Evolutionary conservation across 1,284 basidiomycete genomes (phyloP).

Genomic region (Trichosporon sp.): DNA sequence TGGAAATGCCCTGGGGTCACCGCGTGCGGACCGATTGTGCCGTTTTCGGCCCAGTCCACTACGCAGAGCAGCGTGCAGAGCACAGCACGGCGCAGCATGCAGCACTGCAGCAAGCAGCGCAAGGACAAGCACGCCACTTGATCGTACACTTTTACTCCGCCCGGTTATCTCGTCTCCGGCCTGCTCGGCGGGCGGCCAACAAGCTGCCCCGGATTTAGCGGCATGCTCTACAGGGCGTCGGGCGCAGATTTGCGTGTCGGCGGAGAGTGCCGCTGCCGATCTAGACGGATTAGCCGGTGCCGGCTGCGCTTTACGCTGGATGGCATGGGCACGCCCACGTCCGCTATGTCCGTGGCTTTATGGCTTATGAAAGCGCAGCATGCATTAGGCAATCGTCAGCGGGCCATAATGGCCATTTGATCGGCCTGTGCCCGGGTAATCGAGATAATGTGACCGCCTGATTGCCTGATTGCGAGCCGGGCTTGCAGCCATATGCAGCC

Average conservation of each 20-base stretch:
- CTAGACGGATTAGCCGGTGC: not conserved
- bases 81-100: not conserved
- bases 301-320: not conserved
- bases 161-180: not conserved
- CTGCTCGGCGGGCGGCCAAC: not conserved
- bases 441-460: too few relatives aligned
- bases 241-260: not conserved
- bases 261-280: not conserved
- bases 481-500: too few relatives aligned
- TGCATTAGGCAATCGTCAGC: not conserved
- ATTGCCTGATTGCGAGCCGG: too few relatives aligned
- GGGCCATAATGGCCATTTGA: too few relatives aligned
- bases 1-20: not conserved
- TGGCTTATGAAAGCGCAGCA: not conserved
- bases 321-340: too few relatives aligned
- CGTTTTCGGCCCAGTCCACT: too few relatives aligned
- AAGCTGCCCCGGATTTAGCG: not conserved
- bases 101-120: too few relatives aligned
- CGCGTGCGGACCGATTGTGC: not conserved
- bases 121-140: too few relatives aligned
- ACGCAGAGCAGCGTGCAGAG: not conserved
- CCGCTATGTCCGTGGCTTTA: too few relatives aligned
- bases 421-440: not conserved
- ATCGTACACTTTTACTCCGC: not conserved
- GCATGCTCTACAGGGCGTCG: too few relatives aligned